Conservation (phyloP, 352 stramenopile genomes). For the Phytophthora capsici region DNA sequence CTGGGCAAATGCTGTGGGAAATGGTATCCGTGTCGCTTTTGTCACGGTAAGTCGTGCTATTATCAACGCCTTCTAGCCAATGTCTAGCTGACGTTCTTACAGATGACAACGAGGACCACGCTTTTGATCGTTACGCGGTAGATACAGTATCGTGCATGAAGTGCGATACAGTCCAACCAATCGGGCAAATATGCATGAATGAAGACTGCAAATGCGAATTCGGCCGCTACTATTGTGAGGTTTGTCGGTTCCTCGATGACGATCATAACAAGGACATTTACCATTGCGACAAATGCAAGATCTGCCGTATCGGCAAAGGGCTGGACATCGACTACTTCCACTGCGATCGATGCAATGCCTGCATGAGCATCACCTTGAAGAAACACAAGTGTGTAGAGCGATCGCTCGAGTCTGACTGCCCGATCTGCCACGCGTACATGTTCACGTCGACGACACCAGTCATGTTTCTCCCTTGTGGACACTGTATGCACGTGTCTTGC, state of each 20-base stretch:
- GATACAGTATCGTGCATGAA: slow-evolving; percentile 96
- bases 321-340: slow-evolving; percentile 98
- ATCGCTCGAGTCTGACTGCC: slow-evolving; percentile 94
- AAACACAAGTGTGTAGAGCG: slow-evolving; percentile 95
- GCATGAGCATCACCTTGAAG: slow-evolving; percentile 92
- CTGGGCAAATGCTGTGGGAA: slow-evolving; percentile 87
- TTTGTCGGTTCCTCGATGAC: slow-evolving; percentile 97
- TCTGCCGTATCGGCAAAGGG: slow-evolving; percentile 95
- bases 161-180: slow-evolving; percentile 81
- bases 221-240: slow-evolving; percentile 93
- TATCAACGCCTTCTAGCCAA: too few relatives aligned
- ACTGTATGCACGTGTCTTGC: slow-evolving; percentile 97
- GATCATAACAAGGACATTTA: slow-evolving; percentile 94
- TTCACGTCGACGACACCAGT: slow-evolving; percentile 96
- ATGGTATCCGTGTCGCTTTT: slow-evolving; percentile 92
- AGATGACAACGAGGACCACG: slow-evolving; percentile 87
- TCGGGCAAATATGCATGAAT: slow-evolving; percentile 67
- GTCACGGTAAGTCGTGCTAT: slow-evolving; percentile 81
- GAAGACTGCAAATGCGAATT: slow-evolving; percentile 81
- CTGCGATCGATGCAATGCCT: slow-evolving; percentile 98
- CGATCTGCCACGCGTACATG: slow-evolving; percentile 95
- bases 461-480: slow-evolving; percentile 94
- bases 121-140: slow-evolving; percentile 94
- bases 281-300: slow-evolving; percentile 98
- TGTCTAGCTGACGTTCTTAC: not conserved